phyloP scores from a whole-genome alignment of 352 stramenopile species.

The Aphanomyces stellatus region DNA sequence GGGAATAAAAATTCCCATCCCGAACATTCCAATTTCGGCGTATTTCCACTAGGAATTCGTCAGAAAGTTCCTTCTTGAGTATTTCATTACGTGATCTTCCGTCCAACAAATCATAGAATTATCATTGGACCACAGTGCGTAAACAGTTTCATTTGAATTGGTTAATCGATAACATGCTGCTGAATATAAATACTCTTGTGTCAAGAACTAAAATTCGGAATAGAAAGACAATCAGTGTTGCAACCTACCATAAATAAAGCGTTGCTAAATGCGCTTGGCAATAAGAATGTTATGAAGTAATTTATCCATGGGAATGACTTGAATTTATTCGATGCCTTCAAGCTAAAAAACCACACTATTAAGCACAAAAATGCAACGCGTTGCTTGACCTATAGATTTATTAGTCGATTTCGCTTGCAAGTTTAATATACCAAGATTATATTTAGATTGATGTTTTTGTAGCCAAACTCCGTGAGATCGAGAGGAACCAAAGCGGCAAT shows the following conservation, averaged over 20 bases:
- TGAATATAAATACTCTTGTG: constrained; percentile 31
- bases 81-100: constrained; percentile 18
- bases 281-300: constrained; percentile 31
- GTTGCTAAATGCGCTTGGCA: constrained; percentile 27
- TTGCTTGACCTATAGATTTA: constrained; percentile 25
- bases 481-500: not conserved
- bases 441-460: constrained; percentile 11
- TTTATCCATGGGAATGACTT: constrained; percentile 32
- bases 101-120: constrained; percentile 27
- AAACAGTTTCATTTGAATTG: constrained; percentile 6
- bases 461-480: constrained; percentile 16
- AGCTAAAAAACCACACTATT: constrained; percentile 29
- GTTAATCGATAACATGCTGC: constrained; percentile 18
- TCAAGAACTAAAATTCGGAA: constrained; percentile 24
- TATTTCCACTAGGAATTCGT: constrained; percentile 18
- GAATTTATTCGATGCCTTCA: constrained; percentile 39
- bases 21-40: constrained; percentile 29
- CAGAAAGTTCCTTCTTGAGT: too few relatives aligned
- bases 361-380: constrained; percentile 23
- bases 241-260: constrained; percentile 28
- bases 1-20: constrained; percentile 33
- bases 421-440: not conserved
- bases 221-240: not conserved
- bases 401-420: not conserved
- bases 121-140: constrained; percentile 27